Base-by-base conservation (phyloP, 2,329 filamentous ascomycete genomes). In the Penicillium psychrosexuale region DNA sequence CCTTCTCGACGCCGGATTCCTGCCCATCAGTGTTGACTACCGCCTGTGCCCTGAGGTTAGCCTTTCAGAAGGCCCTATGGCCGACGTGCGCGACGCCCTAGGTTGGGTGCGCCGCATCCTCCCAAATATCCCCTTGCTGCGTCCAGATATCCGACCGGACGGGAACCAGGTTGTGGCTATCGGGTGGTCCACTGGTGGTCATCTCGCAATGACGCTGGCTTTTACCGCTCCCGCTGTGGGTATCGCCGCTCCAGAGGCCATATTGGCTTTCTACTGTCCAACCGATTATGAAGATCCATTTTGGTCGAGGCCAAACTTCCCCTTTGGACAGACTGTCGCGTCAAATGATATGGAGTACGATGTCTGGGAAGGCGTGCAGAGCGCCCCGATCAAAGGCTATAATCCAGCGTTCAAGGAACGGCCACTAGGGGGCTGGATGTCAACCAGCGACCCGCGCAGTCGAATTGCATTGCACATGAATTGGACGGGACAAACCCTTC, bases 1-100 rank as follows among this genome's bases (percentile, higher is more conserved):
- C 1, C 68, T 82, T 0, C 66, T 81, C 0, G 55, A 66, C 1
- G 48, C 63, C 11, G 75, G 77, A 0, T 69, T 81, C 39, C 63
- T 81, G 3, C 77, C 80, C 0, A 63, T 83, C 12, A 79, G 75
- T 56, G 49, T 82, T 0, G 80, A 82, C 61, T 80, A 82, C 56
- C 67, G 79, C 0, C 71, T 83, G 1, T 81, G 79, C 50, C 80
- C 80, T 0, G 78, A 82, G 50, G 63, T 72, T 1, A 74, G 58
- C 8, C 57, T 82, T 0, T 12, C 66, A 6, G 72, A 79, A 1
- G 80, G 80, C 0, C 69, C 79, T 0, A 75, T 82, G 62, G 53
- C 54, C 1, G 80, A 81, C 53, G 65, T 72, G 0, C 57, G 66
- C 28, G 73, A 79, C 53, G 78, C 77, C 9, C 31, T 56, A 8